Evolutionary conservation across 495 filamentous ascomycete genomes (phyloP).

Genomic region (Chaetomidium leptoderma): DNA sequence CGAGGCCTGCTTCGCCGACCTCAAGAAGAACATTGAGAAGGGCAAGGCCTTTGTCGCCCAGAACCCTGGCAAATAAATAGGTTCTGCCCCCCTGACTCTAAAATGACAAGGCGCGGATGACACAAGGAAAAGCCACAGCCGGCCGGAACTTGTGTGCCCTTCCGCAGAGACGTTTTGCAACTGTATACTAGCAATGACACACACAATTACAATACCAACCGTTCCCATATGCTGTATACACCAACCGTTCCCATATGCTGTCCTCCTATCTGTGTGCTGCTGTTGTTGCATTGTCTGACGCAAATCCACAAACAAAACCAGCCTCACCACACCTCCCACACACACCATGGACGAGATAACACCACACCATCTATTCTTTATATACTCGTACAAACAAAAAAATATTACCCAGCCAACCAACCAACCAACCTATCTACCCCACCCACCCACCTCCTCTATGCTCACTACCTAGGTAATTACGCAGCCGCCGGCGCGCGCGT

Average conservation of each 20-base stretch:
- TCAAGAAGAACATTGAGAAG: constrained; percentile 74
- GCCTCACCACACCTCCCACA: too few relatives aligned
- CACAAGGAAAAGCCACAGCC: neutral
- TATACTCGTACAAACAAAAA: too few relatives aligned
- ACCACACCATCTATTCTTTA: neutral
- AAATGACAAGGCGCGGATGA: neutral
- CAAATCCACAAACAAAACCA: too few relatives aligned
- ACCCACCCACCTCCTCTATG: neutral
- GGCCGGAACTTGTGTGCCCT: neutral
- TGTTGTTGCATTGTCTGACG: too few relatives aligned
- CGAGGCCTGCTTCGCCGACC: constrained; percentile 74
- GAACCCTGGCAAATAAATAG: constrained; percentile 57
- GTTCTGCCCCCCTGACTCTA: neutral
- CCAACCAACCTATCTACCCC: neutral
- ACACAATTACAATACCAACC: too few relatives aligned
- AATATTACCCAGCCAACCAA: too few relatives aligned
- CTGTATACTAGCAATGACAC: constrained; percentile 12
- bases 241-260: too few relatives aligned
- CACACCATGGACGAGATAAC: too few relatives aligned
- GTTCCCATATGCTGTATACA: too few relatives aligned
- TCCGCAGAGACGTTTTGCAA: neutral
- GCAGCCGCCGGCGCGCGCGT: neutral
- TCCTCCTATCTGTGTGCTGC: too few relatives aligned
- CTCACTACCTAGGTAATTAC: constrained; percentile 7
- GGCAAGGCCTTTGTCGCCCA: constrained; percentile 48